These are phyloP conservation scores for Solanum hybrid DNA, from an alignment of 305 asterid genomes.

Conservation along the genomic window DNA sequence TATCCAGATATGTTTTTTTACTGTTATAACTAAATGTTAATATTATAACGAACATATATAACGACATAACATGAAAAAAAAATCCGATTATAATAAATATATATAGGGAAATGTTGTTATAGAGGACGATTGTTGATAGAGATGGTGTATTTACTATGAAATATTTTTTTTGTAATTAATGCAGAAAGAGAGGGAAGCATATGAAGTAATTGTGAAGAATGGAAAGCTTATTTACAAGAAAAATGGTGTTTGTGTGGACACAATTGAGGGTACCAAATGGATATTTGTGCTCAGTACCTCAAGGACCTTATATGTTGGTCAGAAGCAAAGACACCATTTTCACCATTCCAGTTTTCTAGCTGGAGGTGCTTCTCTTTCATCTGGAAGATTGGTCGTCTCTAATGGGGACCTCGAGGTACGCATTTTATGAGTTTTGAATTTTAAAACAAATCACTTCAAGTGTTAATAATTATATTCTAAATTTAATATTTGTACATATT, in stretches of 20 bases:
- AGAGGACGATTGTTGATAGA: too few relatives aligned
- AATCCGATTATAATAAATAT: too few relatives aligned
- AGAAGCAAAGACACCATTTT: constrained; percentile 19
- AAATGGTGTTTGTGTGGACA: constrained; percentile 21
- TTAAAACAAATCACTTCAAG: not conserved
- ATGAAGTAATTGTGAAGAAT: constrained; percentile 22
- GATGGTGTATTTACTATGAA: too few relatives aligned
- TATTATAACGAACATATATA: not conserved
- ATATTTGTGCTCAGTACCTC: constrained; percentile 31
- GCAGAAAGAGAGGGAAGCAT: constrained; percentile 30
- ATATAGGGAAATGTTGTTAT: too few relatives aligned
- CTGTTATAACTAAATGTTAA: not conserved
- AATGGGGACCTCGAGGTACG: constrained; percentile 21
- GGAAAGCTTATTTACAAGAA: constrained; percentile 27
- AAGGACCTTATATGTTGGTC: constrained; percentile 20
- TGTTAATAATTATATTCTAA: not conserved
- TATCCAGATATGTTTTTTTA: not conserved
- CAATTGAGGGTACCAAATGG: constrained; percentile 23
- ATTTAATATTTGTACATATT: not conserved
- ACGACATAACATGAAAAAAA: not conserved
- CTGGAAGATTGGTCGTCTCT: constrained; percentile 23
- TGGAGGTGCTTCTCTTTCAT: constrained; percentile 27
- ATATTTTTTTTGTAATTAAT: not conserved
- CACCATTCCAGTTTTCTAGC: constrained; percentile 36
- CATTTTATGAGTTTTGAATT: not conserved